Evolutionary conservation across 1,284 basidiomycete genomes (phyloP).

Genomic region (Pseudozyma sp.): DNA sequence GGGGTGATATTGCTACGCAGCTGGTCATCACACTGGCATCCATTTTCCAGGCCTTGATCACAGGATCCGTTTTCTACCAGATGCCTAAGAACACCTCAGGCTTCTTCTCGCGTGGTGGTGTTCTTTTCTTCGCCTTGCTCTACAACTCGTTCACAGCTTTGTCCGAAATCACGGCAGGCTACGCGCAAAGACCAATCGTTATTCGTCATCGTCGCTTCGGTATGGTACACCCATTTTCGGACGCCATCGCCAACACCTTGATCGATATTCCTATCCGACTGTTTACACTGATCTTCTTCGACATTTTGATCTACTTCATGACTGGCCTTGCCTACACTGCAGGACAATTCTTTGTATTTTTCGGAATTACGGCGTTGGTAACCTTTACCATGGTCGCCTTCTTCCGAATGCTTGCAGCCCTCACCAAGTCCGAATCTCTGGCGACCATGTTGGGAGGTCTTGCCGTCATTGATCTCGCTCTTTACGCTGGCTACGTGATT

Average conservation of each 20-base stretch:
- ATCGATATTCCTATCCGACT: conserved; percentile 61
- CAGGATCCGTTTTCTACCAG: conserved; percentile 81
- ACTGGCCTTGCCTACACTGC: conserved; percentile 46
- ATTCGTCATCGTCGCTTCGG: conserved; percentile 59
- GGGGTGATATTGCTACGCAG: conserved; percentile 73
- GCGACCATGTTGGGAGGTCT: conserved; percentile 60
- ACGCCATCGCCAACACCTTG: conserved; percentile 52
- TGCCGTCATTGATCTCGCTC: conserved; percentile 49
- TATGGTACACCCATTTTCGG: conserved; percentile 58
- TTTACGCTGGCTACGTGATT: conserved; percentile 64
- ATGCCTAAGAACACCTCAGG: conserved; percentile 76
- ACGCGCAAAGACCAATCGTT: conserved; percentile 59
- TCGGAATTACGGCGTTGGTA: conserved; percentile 32
- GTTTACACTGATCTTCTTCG: conserved; percentile 42
- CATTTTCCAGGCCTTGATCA: conserved; percentile 76
- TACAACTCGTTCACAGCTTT: conserved; percentile 72
- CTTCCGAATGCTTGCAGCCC: conserved; percentile 56
- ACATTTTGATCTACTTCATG: conserved; percentile 63
- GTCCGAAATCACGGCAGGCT: conserved; percentile 56
- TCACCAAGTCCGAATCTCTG: conserved; percentile 38
- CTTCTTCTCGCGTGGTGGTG: conserved; percentile 83
- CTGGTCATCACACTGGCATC: conserved; percentile 64
- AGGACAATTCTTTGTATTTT: conserved; percentile 61
- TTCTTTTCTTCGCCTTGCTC: conserved; percentile 54
- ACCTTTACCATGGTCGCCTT: conserved; percentile 60